Percentiles rank a stretch among this genome's conserved stretches.
Evolutionary conservation across 1,139 yeast species (phyloP).

Genomic region (Entelexis sorbosivorans): DNA sequence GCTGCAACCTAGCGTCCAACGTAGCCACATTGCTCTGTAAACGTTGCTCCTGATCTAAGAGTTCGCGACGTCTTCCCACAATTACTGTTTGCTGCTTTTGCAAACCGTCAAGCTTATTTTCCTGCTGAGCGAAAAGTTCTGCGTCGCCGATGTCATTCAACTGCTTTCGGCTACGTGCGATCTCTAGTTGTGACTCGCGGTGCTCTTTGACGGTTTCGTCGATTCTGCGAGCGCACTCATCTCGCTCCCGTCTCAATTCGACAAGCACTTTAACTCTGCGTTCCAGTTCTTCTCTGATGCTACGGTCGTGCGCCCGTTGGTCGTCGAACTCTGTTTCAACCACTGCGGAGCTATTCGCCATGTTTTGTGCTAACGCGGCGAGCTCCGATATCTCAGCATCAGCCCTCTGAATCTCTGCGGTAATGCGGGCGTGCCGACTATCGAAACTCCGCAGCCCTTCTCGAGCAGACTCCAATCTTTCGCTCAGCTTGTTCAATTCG

Average conservation of each 20-base stretch:
- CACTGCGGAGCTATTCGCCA: background rate
- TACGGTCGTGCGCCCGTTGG: background rate
- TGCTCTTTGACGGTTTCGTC: background rate
- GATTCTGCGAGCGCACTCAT: background rate
- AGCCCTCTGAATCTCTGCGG: background rate
- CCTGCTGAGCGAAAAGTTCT: background rate
- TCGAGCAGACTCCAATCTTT: background rate
- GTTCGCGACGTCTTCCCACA: background rate
- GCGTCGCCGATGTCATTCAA: slow-evolving; percentile 7
- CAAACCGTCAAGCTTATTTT: background rate
- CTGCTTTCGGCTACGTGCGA: background rate
- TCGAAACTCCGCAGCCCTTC: slow-evolving; percentile 4
- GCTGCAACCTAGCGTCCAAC: background rate
- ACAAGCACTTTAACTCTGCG: background rate
- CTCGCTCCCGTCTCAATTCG: background rate
- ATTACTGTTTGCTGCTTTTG: too few species aligned
- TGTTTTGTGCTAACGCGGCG: background rate
- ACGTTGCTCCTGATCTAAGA: background rate
- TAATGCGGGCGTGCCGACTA: background rate
- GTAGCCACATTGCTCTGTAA: background rate
- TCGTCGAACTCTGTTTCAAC: background rate
- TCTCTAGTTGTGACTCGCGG: background rate
- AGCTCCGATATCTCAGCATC: background rate
- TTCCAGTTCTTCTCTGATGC: background rate
- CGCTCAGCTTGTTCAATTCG: background rate